Conservation (phyloP, 208 protist genomes). For the Crithidia sp. region DNA sequence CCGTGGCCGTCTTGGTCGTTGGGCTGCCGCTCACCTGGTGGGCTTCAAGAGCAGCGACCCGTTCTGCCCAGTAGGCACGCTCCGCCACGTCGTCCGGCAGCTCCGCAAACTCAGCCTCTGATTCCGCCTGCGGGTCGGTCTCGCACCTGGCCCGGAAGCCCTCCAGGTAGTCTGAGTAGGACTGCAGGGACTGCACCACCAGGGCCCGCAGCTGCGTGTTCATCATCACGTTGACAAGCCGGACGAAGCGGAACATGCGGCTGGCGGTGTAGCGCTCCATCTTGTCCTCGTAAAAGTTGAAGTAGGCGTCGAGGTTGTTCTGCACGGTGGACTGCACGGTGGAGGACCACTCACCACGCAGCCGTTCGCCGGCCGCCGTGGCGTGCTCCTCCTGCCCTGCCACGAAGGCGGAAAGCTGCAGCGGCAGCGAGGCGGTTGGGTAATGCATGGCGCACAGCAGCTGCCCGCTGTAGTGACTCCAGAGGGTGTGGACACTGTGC, state of each 20-base stretch:
- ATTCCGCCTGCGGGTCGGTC: slow-evolving; percentile 6
- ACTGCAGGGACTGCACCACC: slow-evolving; percentile 72
- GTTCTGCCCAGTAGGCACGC: slow-evolving; percentile 63
- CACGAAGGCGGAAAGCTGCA: slow-evolving; percentile 77
- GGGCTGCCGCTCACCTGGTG: slow-evolving; percentile 11
- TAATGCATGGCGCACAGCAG: slow-evolving; percentile 74
- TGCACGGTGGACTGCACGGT: slow-evolving; percentile 92
- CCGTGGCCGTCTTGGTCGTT: slow-evolving; percentile 9
- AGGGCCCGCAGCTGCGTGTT: slow-evolving; percentile 84
- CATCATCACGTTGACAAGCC: slow-evolving; percentile 93
- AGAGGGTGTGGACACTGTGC: slow-evolving; percentile 78
- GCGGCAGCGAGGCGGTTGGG: slow-evolving; percentile 47
- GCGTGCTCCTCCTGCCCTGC: slow-evolving; percentile 68
- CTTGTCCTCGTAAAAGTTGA: slow-evolving; percentile 95
- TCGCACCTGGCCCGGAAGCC: slow-evolving; percentile 46
- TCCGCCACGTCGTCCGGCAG: slow-evolving; percentile 76
- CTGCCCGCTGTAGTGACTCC: slow-evolving; percentile 64
- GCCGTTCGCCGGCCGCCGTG: slow-evolving; percentile 67
- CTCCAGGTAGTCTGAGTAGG: slow-evolving; percentile 80
- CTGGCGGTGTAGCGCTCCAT: slow-evolving; percentile 80
- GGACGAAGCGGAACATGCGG: slow-evolving; percentile 92
- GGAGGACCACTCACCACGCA: slow-evolving; percentile 92
- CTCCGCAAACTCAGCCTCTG: slow-evolving; percentile 52
- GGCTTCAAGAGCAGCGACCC: slow-evolving; percentile 33
- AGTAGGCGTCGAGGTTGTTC: slow-evolving; percentile 93